Evolutionary conservation across 371 early-diverging fungal species (phyloP).

Genomic region (Choanephora cucurbitarum): DNA sequence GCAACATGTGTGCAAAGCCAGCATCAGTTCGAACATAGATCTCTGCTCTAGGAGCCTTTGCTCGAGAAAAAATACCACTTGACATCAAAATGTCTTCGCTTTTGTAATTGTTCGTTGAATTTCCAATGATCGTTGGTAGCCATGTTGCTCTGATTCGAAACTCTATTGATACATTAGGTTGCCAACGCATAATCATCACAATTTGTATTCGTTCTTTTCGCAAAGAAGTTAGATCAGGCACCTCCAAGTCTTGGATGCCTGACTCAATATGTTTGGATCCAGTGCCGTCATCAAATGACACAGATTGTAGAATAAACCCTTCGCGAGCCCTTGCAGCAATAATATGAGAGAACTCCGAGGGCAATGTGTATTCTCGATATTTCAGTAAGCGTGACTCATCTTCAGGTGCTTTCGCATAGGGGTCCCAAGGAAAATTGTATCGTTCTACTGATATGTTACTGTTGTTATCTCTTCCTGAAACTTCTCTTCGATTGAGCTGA

Average conservation of each 20-base stretch:
- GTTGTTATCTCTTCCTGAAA: constrained; percentile 2
- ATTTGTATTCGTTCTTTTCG: constrained; percentile 68
- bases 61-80: constrained; percentile 39
- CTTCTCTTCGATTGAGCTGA: constrained; percentile 15
- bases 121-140: constrained; percentile 43
- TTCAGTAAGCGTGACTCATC: constrained; percentile 76
- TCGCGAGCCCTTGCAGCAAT: constrained; percentile 81
- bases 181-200: constrained; percentile 77
- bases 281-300: constrained; percentile 50
- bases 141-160: constrained; percentile 72
- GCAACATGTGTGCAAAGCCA: constrained; percentile 49
- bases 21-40: constrained; percentile 46
- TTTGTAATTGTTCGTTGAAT: constrained; percentile 13
- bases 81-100: constrained; percentile 31
- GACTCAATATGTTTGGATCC: constrained; percentile 21
- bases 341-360: constrained; percentile 71
- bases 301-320: constrained; percentile 78
- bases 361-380: constrained; percentile 72
- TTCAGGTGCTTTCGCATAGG: constrained; percentile 71
- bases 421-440: constrained; percentile 87
- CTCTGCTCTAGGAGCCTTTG: constrained; percentile 49
- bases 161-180: constrained; percentile 85
- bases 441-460: constrained; percentile 8
- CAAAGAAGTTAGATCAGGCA: constrained; percentile 24
- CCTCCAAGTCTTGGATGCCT: constrained; percentile 25